These are phyloP conservation scores for Phylloporus sp. DNA, from an alignment of 768 basidiomycete genomes.

Conservation along the genomic window DNA sequence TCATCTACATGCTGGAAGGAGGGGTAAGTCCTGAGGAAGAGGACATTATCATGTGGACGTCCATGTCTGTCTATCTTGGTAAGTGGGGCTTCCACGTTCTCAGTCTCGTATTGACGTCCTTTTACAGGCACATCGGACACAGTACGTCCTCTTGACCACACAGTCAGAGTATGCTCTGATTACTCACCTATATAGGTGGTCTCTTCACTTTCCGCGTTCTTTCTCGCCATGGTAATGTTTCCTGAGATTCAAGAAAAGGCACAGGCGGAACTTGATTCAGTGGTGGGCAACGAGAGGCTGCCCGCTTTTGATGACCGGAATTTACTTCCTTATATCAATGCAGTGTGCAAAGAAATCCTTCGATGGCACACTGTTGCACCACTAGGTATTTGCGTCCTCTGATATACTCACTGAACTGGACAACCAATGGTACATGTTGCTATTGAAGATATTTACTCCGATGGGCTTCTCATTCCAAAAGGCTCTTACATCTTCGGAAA, in stretches of 20 bases:
- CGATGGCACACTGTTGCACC: conserved; percentile 22
- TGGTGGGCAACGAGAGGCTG: conserved; percentile 20
- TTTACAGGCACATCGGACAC: conserved; percentile 44
- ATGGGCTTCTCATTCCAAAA: conserved; percentile 20
- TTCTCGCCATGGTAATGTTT: conserved; percentile 23
- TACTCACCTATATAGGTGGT: conserved; percentile 3
- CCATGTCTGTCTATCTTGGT: conserved; percentile 9
- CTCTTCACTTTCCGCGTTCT: conserved; percentile 18
- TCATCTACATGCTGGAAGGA: conserved; percentile 13
- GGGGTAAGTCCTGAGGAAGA: conserved; percentile 15
- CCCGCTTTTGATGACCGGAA: conserved; percentile 19
- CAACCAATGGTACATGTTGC: conserved; percentile 16
- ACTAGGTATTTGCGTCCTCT: conserved; percentile 26
- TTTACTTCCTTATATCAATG: conserved; percentile 24
- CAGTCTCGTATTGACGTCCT: background rate
- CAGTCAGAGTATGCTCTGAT: conserved; percentile 20
- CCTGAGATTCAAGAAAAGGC: conserved; percentile 25
- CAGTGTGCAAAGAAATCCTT: conserved; percentile 23
- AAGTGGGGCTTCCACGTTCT: background rate
- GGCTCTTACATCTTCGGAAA: conserved; percentile 24
- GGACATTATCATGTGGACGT: conserved; percentile 20
- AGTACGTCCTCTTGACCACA: conserved; percentile 31
- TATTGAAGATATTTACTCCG: conserved; percentile 16
- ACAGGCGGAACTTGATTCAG: conserved; percentile 21
- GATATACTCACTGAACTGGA: background rate